Percentiles rank a stretch among this genome's conserved stretches.
Conservation (phyloP, 306 rosid species). For the Fragaria ananassa region DNA sequence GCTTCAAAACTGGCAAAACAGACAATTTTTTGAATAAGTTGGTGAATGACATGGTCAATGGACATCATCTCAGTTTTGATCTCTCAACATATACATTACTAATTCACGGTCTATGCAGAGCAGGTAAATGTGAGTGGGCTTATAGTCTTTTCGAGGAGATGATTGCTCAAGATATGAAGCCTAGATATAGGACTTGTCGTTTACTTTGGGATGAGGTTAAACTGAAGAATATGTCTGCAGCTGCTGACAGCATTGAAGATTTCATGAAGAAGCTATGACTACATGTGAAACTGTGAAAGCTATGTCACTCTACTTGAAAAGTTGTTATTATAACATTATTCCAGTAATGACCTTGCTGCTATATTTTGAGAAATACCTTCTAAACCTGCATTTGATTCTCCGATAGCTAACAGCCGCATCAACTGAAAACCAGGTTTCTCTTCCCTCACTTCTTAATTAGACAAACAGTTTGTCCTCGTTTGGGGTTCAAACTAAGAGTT, state of each 20-base stretch:
- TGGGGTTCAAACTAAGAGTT: background rate
- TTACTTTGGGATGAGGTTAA: slow-evolving; percentile 64
- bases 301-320: background rate
- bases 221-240: slow-evolving; percentile 54
- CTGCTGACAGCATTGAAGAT: slow-evolving; percentile 63
- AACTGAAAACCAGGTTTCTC: background rate
- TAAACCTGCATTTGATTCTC: background rate
- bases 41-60: slow-evolving; percentile 61
- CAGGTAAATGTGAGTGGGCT: slow-evolving; percentile 62
- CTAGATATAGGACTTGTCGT: slow-evolving; percentile 66
- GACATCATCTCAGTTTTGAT: slow-evolving; percentile 73
- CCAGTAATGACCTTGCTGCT: background rate
- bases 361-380: background rate
- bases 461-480: background rate
- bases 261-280: slow-evolving; percentile 56
- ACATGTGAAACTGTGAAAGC: background rate
- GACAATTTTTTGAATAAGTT: slow-evolving; percentile 43
- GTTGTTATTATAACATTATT: background rate
- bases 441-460: background rate
- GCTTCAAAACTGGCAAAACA: slow-evolving; percentile 52
- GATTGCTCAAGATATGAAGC: slow-evolving; percentile 61
- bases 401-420: background rate
- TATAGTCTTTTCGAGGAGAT: slow-evolving; percentile 65
- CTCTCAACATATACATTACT: slow-evolving; percentile 65
- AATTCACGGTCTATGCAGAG: slow-evolving; percentile 79